Base-by-base conservation (phyloP, 176 grass and related monocot species). In the Carex myosuroides region DNA sequence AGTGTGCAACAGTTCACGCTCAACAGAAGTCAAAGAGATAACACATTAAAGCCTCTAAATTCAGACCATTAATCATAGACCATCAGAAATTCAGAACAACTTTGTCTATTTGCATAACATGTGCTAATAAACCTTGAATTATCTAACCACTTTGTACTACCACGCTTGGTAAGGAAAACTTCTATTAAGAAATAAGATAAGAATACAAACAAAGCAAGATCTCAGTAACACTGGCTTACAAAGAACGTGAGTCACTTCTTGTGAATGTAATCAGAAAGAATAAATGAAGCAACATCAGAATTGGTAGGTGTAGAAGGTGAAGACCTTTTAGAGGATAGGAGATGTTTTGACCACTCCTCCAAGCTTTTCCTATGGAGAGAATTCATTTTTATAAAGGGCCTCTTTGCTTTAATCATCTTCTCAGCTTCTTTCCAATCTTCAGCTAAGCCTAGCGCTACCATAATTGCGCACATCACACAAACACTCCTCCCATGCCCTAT, bases 401-500 rank as follows among this genome's bases (percentile, higher is more conserved):
- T 85, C 81, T 95, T 99, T 84, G 92, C 81, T 22, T 80, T 85
- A 78, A 95, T 92, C 79, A 95, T 92, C 86, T 94, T 87, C 61
- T 95, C 93, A 79, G 96, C 91, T 84, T 84, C 76, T 94, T 99
- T 99, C 93, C 96, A 95, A 85, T 93, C 93, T 63, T 90, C 89
- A 56, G 93, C 91, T 59, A 95, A 86, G 65, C 93, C 96, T 77
- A 95, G 53, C 8, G 81, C 89, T 2, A 99, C 96, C 53, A 99
- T 86, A 87, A 98, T 85, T 52, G 93, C 91, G 13, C 93, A 99
- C 93, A 99, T 99, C 77, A 99, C 87, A 10, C 91, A 99, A 17
- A 99, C 87, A 60, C 96, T 99, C 90, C 93, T 95, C 30, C 93
- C 96, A 65, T 99, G 96, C 50, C 96, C 93, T 99, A 87, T 94